These are phyloP conservation scores for Nymphaea thermarum DNA, from an alignment of 164 flowering plant genomes.

Conservation along the genomic window DNA sequence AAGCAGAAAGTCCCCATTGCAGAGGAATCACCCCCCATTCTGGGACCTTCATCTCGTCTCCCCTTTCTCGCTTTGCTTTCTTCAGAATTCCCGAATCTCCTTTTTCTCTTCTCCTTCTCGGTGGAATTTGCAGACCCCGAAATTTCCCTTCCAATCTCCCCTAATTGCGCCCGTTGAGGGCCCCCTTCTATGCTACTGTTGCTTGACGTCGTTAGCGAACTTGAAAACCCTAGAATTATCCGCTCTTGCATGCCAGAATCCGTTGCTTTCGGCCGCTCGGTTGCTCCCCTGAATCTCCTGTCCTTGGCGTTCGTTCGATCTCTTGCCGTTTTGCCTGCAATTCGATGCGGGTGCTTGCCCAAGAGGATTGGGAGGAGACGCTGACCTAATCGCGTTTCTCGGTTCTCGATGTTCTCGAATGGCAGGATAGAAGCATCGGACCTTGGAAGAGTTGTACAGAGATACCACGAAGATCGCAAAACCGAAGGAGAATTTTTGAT, in stretches of 20 bases:
- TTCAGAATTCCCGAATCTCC: background rate
- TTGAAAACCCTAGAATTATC: background rate
- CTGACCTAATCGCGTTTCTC: background rate
- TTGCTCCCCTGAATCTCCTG: background rate
- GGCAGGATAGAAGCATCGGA: background rate
- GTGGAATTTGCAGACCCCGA: background rate
- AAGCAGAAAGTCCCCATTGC: background rate
- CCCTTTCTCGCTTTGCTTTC: background rate
- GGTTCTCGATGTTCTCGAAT: background rate
- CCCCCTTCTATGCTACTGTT: background rate
- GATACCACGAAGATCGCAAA: background rate
- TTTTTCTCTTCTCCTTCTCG: background rate
- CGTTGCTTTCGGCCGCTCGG: background rate
- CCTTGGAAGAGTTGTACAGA: background rate
- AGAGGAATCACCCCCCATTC: background rate
- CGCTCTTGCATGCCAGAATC: background rate
- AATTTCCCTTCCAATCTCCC: background rate
- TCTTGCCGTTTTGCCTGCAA: background rate
- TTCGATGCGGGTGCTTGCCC: background rate
- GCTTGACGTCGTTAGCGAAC: background rate
- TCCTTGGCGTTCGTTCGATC: background rate
- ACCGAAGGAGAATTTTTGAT: background rate
- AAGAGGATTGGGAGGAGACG: background rate
- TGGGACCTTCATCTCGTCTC: background rate
- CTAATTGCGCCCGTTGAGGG: background rate